phyloP scores from a whole-genome alignment of 1,284 basidiomycete species.

The Coniferiporia sulphurascens region DNA sequence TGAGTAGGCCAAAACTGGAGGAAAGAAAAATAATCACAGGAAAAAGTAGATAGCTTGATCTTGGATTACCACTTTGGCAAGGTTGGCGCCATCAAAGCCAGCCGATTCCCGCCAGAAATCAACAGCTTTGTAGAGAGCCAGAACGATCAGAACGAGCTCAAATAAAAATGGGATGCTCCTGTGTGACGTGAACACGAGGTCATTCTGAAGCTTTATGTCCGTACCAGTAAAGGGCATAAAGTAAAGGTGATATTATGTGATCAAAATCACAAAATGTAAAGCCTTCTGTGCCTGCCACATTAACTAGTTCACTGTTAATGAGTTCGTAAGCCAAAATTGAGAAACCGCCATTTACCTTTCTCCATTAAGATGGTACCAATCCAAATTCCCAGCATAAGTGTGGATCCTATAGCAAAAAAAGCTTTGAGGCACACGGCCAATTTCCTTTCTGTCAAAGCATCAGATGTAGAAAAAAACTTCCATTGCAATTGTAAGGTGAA shows the following conservation, averaged over 20 bases:
- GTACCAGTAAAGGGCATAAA: neutral
- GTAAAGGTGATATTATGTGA: neutral
- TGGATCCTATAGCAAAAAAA: neutral
- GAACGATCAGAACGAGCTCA: neutral
- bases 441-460: neutral
- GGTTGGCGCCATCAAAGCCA: neutral
- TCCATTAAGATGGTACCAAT: neutral
- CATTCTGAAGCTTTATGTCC: no score
- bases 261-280: neutral
- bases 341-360: neutral
- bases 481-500: neutral
- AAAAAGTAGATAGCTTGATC: constrained; percentile 4
- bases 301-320: neutral
- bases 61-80: neutral
- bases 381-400: neutral
- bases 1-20: neutral
- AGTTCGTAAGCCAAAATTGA: neutral
- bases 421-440: neutral
- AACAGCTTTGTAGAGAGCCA: constrained; percentile 3
- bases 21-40: neutral
- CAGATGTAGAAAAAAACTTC: neutral
- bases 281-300: neutral
- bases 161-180: constrained; percentile 8
- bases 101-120: neutral
- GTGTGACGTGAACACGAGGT: no score